Evolutionary conservation across 1,284 basidiomycete species (phyloP), one percentile per base, ranked within the genome.

Genomic region (Irpex sp.): DNA sequence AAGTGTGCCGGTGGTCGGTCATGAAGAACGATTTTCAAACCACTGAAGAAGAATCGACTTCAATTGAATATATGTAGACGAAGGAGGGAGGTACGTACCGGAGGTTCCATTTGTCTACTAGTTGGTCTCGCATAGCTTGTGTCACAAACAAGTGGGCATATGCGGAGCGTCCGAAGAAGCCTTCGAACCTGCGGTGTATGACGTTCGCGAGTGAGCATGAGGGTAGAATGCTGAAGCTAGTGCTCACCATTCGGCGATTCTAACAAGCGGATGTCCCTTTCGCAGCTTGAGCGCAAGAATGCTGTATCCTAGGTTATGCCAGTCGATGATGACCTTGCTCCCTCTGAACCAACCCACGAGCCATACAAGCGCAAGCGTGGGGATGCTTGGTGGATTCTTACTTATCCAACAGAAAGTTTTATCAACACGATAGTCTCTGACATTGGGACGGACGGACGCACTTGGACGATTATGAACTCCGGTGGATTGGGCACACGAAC

Each of bases 251-350:
- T 85, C 87, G 0, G 93, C 90, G 11, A 97, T 70, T 61, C 75
- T 82, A 33, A 97, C 94, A 62, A 97, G 81, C 0, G 81, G 74
- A 69, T 94, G 91, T 0, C 76, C 72, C 0, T 79, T 64, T 0
- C 94, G 93, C 6, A 97, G 77, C 66, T 89, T 89, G 64, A 99
- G 78, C 0, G 91, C 92, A 37, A 99, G 83, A 58, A 99, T 95
- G 62, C 90, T 98, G 73, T 95, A 97, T 5, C 95, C 96, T 7
- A 97, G 85, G 74, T 99, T 99, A 75, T 99, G 97, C 97, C 97
- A 99, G 77, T 99, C 97, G 65, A 99, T 97, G 62, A 99, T 91
- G 64, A 99, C 81, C 69, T 92, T 93, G 65, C 89, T 90, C 1
- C 90, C 87, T 15, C 87, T 82, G 4, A 94, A 71, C 57, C 77